Percentiles rank a stretch among this genome's conserved stretches.
Conservation (phyloP, 495 filamentous ascomycete species). For the Daldinia caldariorum region DNA sequence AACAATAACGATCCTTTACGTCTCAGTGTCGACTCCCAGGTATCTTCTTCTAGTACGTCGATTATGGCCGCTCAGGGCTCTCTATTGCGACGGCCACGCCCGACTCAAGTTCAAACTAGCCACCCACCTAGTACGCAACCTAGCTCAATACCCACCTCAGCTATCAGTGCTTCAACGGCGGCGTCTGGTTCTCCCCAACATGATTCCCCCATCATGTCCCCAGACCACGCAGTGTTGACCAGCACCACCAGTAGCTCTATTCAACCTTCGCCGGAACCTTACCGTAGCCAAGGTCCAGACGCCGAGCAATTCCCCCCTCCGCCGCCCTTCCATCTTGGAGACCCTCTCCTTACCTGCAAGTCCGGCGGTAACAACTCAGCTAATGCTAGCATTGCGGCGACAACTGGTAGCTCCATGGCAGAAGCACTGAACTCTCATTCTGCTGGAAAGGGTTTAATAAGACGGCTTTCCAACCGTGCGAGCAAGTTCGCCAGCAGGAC, state of each 20-base stretch:
- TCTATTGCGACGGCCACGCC: slow-evolving; percentile 50
- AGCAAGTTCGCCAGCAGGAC: slow-evolving; percentile 51
- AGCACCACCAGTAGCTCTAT: slow-evolving; percentile 52
- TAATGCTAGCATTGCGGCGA: slow-evolving; percentile 42
- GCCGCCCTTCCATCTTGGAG: slow-evolving; percentile 55
- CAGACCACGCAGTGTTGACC: slow-evolving; percentile 52
- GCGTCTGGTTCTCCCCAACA: slow-evolving; percentile 56
- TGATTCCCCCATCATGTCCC: slow-evolving; percentile 55
- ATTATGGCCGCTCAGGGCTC: slow-evolving; percentile 43
- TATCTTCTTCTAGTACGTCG: slow-evolving; percentile 44
- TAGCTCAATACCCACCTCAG: slow-evolving; percentile 49
- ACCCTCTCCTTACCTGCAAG: slow-evolving; percentile 54
- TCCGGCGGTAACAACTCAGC: slow-evolving; percentile 54
- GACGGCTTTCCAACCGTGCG: slow-evolving; percentile 58
- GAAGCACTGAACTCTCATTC: slow-evolving; percentile 49
- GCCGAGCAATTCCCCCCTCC: slow-evolving; percentile 44
- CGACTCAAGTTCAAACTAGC: slow-evolving; percentile 54
- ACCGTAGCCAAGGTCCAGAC: slow-evolving; percentile 43
- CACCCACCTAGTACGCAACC: slow-evolving; percentile 49
- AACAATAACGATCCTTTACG: slow-evolving; percentile 42
- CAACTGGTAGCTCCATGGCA: slow-evolving; percentile 52
- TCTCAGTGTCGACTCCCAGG: slow-evolving; percentile 41
- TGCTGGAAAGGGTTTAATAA: slow-evolving; percentile 50
- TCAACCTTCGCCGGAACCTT: slow-evolving; percentile 55
- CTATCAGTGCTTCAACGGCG: slow-evolving; percentile 56